Base-by-base conservation (phyloP, 371 early-diverging fungal genomes). In the Lichtheimia corymbifera region DNA sequence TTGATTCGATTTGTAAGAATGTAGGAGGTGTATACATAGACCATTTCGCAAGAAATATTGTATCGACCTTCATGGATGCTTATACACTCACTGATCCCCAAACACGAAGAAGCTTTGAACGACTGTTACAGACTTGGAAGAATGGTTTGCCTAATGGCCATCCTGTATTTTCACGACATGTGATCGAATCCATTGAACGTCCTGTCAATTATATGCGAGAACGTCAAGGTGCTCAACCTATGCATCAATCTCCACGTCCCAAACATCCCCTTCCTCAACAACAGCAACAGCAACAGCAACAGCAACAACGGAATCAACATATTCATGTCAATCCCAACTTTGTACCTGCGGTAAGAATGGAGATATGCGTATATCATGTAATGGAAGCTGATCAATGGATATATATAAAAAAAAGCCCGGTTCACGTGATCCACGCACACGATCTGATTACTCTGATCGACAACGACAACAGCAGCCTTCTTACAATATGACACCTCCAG, bases 1-100 rank as follows among this genome's bases (percentile, higher is more conserved):
- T 97, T 60, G 97, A 97, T 76, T 96, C 96, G 40, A 95, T 97
- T 22, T 84, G 87, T 73, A 97, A 97, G 78, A 94, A 93, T 73
- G 88, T 93, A 28, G 94, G 95, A 18, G 88, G 83, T 18, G 77
- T 77, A 20, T 97, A 94, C 74, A 67, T 90, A 11, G 64, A 70
- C 15, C 71, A 86, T 28, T 93, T 97, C 74, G 79, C 83, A 25
- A 76, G 84, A 27, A 86, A 91, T 55, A 82, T 97, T 64, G 84
- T 79, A 25, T 75, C 67, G 40, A 72, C 84, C 11, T 97, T 91
- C 65, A 58, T 88, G 56, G 87, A 85, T 54, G 89, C 93, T 44
- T 96, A 88, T 66, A 77, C 83, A 17, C 68, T 83, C 11, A 89
- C 91, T 9, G 88, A 88, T 55, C 65, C 74, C 2, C 68, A 69